phyloP scores from a whole-genome alignment of 2,329 filamentous ascomycete species.

The Ophiostoma australiae region DNA sequence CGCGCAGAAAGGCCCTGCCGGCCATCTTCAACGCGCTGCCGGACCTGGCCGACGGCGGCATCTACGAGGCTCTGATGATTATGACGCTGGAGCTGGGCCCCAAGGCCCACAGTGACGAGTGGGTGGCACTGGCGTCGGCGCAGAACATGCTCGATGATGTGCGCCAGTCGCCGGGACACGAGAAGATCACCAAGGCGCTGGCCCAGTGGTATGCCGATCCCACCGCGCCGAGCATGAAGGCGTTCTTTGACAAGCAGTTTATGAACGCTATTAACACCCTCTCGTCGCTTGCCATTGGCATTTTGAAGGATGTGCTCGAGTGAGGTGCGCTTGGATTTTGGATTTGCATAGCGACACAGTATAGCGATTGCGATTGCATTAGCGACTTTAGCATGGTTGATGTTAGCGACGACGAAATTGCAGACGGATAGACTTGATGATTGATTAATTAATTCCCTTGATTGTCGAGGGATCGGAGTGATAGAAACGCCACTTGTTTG shows the following conservation, averaged over 20 bases:
- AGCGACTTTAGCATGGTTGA: not conserved
- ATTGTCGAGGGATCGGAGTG: not conserved
- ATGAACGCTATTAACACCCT: constrained; percentile 45
- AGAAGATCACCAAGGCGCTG: constrained; percentile 43
- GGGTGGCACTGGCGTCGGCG: constrained; percentile 43
- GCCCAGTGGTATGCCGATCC: constrained; percentile 42
- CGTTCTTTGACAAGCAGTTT: constrained; percentile 49
- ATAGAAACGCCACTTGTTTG: constrained; percentile 12
- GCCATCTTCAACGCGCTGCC: constrained; percentile 34
- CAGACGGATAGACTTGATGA: not conserved
- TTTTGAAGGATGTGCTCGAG: constrained; percentile 34
- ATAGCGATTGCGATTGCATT: too few species aligned
- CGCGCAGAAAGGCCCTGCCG: constrained; percentile 28
- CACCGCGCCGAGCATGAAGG: constrained; percentile 36
- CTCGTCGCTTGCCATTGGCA: constrained; percentile 42
- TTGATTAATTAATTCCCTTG: not conserved
- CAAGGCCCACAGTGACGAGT: constrained; percentile 42
- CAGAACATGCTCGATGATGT: constrained; percentile 47
- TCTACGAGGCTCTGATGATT: constrained; percentile 50
- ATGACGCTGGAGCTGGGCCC: constrained; percentile 44
- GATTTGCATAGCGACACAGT: not conserved
- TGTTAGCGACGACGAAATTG: not conserved
- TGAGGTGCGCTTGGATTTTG: not conserved
- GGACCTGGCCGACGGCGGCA: constrained; percentile 48
- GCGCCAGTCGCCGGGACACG: constrained; percentile 37